Evolutionary conservation across 805 yeast genomes (phyloP), one percentile per base, ranked within the genome.

Genomic region (Metschnikowia picachoensis): DNA sequence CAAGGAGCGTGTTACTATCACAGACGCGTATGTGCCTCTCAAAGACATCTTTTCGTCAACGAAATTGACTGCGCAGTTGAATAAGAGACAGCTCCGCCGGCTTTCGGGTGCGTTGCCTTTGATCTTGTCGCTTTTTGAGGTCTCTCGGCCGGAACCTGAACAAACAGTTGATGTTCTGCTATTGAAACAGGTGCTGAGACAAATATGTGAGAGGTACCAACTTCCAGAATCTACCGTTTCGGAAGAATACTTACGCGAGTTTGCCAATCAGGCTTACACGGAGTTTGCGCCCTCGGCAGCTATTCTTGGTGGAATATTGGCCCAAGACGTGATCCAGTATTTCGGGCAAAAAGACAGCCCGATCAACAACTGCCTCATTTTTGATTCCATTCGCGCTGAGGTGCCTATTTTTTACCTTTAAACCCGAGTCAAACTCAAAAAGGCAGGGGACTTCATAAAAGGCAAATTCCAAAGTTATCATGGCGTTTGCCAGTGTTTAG

Each of bases 251-350:
- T 51, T 78, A 25, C 61, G 66, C 5, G 58, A 65, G 25, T 62
- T 83, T 37, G 52, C 74, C 0, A 62, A 59, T 16, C 88, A 85
- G 58, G 74, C 74, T 8, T 70, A 58, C 51, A 65, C 88, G 2
- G 95, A 90, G 59, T 79, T 86, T 53, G 77, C 89, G 10, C 96
- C 97, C 1, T 83, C 83, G 0, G 81, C 94, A 4, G 95, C 98
- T 0, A 78, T 94, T 2, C 55, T 92, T 7, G 99, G 98, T 6
- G 99, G 98, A 1, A 76, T 88, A 1, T 65, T 92, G 20, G 86
- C 95, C 2, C 99, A 94, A 65, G 97, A 91, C 61, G 84, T 89
- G 12, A 85, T 94, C 38, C 94, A 94, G 66, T 80, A 76, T 44
- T 65, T 92, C 43, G 85, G 94, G 36, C 78, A 79, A 54, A 80